Percentiles rank a stretch among this genome's conserved stretches.
Conservation (phyloP, 2,329 filamentous ascomycete genomes). For the Sclerotinia trifoliorum region DNA sequence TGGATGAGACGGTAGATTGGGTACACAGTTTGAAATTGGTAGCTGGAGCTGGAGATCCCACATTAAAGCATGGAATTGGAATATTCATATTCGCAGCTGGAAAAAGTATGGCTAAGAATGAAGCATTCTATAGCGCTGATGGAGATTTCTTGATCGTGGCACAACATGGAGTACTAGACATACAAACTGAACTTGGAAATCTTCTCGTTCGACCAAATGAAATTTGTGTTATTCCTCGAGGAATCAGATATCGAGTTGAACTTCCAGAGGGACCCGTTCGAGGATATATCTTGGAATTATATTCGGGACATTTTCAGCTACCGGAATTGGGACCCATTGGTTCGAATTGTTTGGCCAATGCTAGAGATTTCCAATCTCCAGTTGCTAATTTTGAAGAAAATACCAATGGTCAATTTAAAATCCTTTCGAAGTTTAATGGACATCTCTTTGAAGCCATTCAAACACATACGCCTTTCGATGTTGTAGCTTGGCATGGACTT, state of each 20-base stretch:
- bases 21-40: constrained; percentile 64
- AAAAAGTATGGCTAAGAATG: constrained; percentile 69
- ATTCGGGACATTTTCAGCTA: constrained; percentile 68
- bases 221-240: constrained; percentile 73
- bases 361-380: constrained; percentile 72
- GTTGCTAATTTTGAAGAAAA: constrained; percentile 67
- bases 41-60: constrained; percentile 76
- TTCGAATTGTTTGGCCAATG: constrained; percentile 71
- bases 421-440: constrained; percentile 66
- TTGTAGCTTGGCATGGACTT: constrained; percentile 78
- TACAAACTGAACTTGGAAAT: constrained; percentile 73
- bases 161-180: constrained; percentile 71
- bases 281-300: constrained; percentile 75
- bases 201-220: constrained; percentile 76
- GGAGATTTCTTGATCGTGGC: constrained; percentile 76
- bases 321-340: constrained; percentile 73
- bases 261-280: constrained; percentile 60
- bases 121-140: constrained; percentile 82
- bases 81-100: constrained; percentile 80
- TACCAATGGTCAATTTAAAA: constrained; percentile 44
- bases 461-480: constrained; percentile 71
- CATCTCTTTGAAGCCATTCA: constrained; percentile 64
- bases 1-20: constrained; percentile 68
- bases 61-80: constrained; percentile 74
- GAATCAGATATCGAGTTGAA: constrained; percentile 70